A percentile compares a stretch with the other conserved stretches of the same genome.
Evolutionary conservation across 768 basidiomycete species (phyloP).

Genomic region (Tylopilus cervinicoccineus): DNA sequence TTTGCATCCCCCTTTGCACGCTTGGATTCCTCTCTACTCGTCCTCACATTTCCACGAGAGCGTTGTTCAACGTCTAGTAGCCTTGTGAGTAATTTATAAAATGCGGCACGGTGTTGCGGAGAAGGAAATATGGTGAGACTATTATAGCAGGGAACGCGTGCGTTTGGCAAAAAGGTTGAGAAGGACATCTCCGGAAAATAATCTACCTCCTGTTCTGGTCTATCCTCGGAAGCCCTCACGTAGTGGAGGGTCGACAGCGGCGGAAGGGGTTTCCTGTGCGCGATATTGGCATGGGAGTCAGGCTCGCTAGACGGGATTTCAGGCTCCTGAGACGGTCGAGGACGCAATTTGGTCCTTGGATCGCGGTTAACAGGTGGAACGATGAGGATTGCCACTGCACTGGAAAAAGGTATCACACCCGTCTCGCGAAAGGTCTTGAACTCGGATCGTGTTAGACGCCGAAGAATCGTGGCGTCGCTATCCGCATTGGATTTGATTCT

Average conservation of each 20-base stretch:
- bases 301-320: conserved; percentile 23
- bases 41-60: conserved; percentile 11
- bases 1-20: conserved; percentile 34
- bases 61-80: conserved; percentile 47
- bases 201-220: background rate
- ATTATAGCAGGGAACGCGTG: conserved; percentile 64
- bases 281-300: background rate
- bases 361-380: conserved; percentile 63
- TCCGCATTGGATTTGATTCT: conserved; percentile 3
- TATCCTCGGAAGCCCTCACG: background rate
- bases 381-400: conserved; percentile 64
- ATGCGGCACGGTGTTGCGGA: conserved; percentile 53
- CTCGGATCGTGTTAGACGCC: conserved; percentile 63
- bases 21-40: background rate
- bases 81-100: conserved; percentile 46
- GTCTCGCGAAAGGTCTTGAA: conserved; percentile 46
- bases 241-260: conserved; percentile 25
- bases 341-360: conserved; percentile 41
- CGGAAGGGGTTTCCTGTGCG: conserved; percentile 20
- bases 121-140: conserved; percentile 61
- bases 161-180: conserved; percentile 28
- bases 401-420: conserved; percentile 43
- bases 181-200: conserved; percentile 5
- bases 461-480: conserved; percentile 42
- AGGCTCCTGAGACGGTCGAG: conserved; percentile 37